Base-by-base conservation (phyloP, 176 grass and related monocot genomes). In the Carex parvula region DNA sequence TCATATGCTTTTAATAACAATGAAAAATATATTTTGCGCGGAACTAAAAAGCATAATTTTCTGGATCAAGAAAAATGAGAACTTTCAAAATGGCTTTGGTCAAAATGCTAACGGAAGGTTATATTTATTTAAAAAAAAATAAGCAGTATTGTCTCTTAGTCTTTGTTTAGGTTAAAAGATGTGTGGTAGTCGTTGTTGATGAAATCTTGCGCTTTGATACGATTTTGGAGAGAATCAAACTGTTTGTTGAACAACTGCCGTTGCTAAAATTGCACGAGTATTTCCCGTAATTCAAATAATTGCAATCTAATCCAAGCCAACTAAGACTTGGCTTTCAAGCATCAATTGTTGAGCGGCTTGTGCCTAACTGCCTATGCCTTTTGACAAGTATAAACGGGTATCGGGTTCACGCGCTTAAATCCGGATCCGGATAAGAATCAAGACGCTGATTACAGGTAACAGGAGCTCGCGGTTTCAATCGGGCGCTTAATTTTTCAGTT, bases 321-420 rank as follows among this genome's bases (percentile, higher is more conserved):
- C 62, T 35, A 66, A 32, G 24, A 66, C 24, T 66, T 66, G 26
- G 29, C 64, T 66, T 66, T 66, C 26, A 66, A 66, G 64, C 29
- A 15, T 66, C 29, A 22, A 66, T 16, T 1, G 64, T 65, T 65
- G 63, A 65, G 10, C 63, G 8, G 44, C 8, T 46, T 9, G 8
- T 46, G 6, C 41, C 41, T 42, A 26, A 26, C 6, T 3, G 26
- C 26, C 26, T 26, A 26, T 21, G n/a, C 60, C 61, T 29, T n/a
- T 64, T 64, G 61, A 64, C 61, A 30, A 65, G 11, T 66, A 29
- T 66, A 66, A 66, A 66, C 64, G 64, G 64, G 64, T 66, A 16
- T 66, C 1, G 0, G 2, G 5, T 5, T 64, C 64, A 66, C 64
- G 29, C 24, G 64, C 29, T 66, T 33, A 33, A 21, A 17, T 32